Evolutionary conservation across 2,329 filamentous ascomycete species (phyloP), one percentile per base, ranked within the genome.

Genomic region (Coniochaeta hoffmannii): DNA sequence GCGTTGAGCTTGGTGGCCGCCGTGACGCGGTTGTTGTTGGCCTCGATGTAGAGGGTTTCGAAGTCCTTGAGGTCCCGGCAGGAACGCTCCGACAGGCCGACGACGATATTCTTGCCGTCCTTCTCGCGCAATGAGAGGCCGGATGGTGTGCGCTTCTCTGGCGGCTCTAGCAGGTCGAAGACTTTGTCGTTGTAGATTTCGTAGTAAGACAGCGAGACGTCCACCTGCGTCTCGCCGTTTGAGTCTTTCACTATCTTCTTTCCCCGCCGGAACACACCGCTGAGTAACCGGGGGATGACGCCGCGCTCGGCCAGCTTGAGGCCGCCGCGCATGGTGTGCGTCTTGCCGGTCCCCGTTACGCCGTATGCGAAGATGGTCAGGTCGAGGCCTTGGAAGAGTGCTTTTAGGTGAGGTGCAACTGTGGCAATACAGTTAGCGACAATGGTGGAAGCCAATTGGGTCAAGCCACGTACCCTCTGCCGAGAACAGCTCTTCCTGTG

Each of bases 171-270:
- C 31, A 97, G 76, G 68, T 97, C 92, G 65, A 87, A 96, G 19
- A 96, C 91, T 68, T 93, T 93, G 75, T 97, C 92, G 69, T 95
- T 96, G 73, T 97, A 97, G 62, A 97, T 96, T 69, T 97, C 92
- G 73, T 96, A 96, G 73, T 97, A 97, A 28, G 89, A 92, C 65
- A 97, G 79, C 12, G 83, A 78, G 15, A 96, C 89, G 9, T 83
- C 76, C 22, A 95, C 89, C 1, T 75, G 78, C 0, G 86, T 92
- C 53, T 83, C 76, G 11, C 86, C 89, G 4, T 79, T 76, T 2
- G 85, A 81, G 65, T 96, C 91, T 71, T 93, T 94, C 61, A 83
- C 81, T 17, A 94, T 86, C 76, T 95, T 96, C 71, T 90, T 89
- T 60, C 87, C 87, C 58, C 90, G 80, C 50, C 93, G 83, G 69